Evolutionary conservation across 495 filamentous ascomycete species (phyloP), one percentile per base, ranked within the genome.

Genomic region (Pseudomonodictys pantanalensis): DNA sequence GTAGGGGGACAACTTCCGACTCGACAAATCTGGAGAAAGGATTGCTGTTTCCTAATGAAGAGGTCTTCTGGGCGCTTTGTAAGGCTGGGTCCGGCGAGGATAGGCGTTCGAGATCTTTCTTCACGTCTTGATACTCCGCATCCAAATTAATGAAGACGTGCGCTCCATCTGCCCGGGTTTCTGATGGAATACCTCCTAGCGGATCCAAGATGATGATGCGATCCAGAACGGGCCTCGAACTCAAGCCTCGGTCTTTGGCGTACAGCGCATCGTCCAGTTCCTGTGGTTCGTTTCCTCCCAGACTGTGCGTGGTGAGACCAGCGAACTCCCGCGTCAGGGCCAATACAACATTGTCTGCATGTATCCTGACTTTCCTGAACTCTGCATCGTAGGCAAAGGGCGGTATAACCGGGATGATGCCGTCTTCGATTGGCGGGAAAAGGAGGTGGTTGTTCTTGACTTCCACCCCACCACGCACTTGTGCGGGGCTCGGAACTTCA

Each of bases 121-220:
- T 73, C 29, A 96, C 86, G 28, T 79, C 77, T 2, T 78, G 72
- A 67, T 85, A 95, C 62, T 99, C 91, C 67, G 97, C 91, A 68
- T 95, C 88, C 65, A 99, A 80, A 65, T 99, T 99, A 71, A 99
- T 81, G 70, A 97, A 99, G 2, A 96, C 82, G 67, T 96, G 89
- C 12, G 88, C 85, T 8, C 81, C 80, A 38, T 87, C 81, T 0
- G 81, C 81, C 15, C 84, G 80, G 38, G 81, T 81, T 49, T 76
- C 79, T 0, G 87, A 79, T 1, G 93, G 95, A 48, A 93, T 91
- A 7, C 95, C 93, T 4, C 93, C 93, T 1, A 88, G 69, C 0
- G 89, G 88, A 72, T 99, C 95, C 15, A 99, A 77, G 23, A 97
- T 77, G 64, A 99, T 92, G 24, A 99, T 77, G 2, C 93, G 81